Evolutionary conservation across 2,329 filamentous ascomycete genomes (phyloP).

Genomic region (Diaporthe amygdali): DNA sequence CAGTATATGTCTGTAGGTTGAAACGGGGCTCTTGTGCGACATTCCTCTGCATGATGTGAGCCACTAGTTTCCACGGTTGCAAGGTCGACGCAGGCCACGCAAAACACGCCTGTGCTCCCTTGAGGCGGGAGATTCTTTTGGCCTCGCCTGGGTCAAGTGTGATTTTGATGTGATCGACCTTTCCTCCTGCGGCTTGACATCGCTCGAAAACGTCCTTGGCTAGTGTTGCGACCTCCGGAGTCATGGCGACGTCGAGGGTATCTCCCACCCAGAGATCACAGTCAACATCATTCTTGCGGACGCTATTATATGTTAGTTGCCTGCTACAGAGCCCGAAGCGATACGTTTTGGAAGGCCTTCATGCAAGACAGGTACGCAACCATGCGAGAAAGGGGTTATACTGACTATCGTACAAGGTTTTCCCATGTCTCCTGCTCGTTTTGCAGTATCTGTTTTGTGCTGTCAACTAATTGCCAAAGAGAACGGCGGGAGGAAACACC

Average conservation of each 20-base stretch:
- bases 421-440: constrained; percentile 2
- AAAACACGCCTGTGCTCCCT: constrained; percentile 24
- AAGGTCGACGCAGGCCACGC: constrained; percentile 27
- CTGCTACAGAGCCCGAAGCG: no score
- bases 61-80: constrained; percentile 27
- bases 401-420: background rate
- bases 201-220: background rate
- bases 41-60: constrained; percentile 24
- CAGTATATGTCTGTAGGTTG: constrained; percentile 26
- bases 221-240: background rate
- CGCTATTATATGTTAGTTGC: no score
- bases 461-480: background rate
- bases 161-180: background rate
- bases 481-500: rapidly evolving
- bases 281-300: background rate
- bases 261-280: constrained; percentile 1
- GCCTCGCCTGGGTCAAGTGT: background rate
- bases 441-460: background rate
- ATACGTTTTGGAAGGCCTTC: no score
- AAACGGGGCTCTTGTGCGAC: constrained; percentile 17
- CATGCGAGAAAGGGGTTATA: no score
- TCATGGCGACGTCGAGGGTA: background rate
- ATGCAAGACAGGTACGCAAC: no score
- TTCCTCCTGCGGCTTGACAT: background rate
- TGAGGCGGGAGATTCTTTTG: constrained; percentile 16